phyloP scores from a whole-genome alignment of 2,329 filamentous ascomycete species.

The Cladophialophora carrionii region DNA sequence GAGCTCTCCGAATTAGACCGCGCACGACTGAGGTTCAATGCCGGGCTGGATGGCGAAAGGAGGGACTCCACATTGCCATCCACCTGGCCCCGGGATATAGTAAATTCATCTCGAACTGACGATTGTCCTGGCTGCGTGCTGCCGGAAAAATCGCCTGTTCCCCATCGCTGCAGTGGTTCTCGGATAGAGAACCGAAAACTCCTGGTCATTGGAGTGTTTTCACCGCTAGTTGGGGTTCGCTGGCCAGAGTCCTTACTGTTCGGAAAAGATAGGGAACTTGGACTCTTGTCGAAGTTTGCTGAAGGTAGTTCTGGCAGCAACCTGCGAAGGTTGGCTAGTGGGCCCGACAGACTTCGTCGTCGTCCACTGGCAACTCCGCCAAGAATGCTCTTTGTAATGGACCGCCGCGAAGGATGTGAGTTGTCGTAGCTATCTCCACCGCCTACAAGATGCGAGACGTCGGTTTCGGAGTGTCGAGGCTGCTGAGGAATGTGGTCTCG shows the following conservation, averaged over 20 bases:
- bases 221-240: conserved; percentile 5
- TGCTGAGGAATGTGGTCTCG: background rate
- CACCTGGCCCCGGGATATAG: conserved; percentile 31
- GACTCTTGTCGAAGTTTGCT: conserved; percentile 26
- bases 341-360: conserved; percentile 22
- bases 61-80: conserved; percentile 35
- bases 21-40: conserved; percentile 49
- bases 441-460: background rate
- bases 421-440: background rate
- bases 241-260: conserved; percentile 17
- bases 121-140: background rate
- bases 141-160: background rate
- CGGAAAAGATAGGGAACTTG: conserved; percentile 18
- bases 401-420: conserved; percentile 10
- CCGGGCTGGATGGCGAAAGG: conserved; percentile 40
- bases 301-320: conserved; percentile 31
- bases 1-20: conserved; percentile 77
- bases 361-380: conserved; percentile 14
- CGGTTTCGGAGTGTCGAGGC: conserved; percentile 10
- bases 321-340: conserved; percentile 29
- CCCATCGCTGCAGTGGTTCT: conserved; percentile 18
- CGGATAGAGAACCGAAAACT: conserved; percentile 19
- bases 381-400: conserved; percentile 23
- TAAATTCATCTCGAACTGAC: background rate
- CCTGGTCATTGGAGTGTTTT: conserved; percentile 20